Conservation (phyloP, 73 alveolate genomes). For the Effrenium voratum region DNA sequence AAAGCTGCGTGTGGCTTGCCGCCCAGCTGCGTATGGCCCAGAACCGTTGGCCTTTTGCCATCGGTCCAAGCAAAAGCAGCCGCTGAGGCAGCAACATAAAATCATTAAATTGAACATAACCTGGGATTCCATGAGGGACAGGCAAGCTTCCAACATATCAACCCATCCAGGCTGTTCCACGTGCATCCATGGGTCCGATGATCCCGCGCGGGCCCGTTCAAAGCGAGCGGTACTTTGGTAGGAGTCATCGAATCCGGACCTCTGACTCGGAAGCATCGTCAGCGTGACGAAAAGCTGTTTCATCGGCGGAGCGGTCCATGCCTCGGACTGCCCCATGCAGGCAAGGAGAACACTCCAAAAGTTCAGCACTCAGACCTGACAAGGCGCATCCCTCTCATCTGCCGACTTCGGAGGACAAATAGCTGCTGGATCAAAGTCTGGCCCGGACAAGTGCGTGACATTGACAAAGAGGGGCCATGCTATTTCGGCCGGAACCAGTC, state of each 20-base stretch:
- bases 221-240: too few species aligned
- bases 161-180: neutral
- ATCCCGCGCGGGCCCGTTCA: neutral
- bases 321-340: neutral
- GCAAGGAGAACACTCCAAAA: neutral
- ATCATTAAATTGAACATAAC: conserved; percentile 13
- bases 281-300: conserved; percentile 34
- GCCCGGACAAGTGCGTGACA: conserved; percentile 45
- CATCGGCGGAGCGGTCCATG: conserved; percentile 78
- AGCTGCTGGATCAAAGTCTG: conserved; percentile 41
- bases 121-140: neutral
- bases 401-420: conserved; percentile 61
- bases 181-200: neutral
- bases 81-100: conserved; percentile 5
- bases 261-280: conserved; percentile 19
- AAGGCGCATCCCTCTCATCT: conserved; percentile 4
- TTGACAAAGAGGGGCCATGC: conserved; percentile 63
- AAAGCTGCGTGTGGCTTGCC: too few species aligned
- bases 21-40: too few species aligned
- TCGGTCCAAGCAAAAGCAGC: conserved; percentile 30
- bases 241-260: too few species aligned
- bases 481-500: conserved; percentile 29
- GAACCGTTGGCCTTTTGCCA: neutral
- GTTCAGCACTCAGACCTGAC: neutral
- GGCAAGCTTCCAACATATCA: too few species aligned